These are phyloP conservation scores for Inonotus obliquus DNA, from an alignment of 1,284 basidiomycete genomes.

Conservation along the genomic window DNA sequence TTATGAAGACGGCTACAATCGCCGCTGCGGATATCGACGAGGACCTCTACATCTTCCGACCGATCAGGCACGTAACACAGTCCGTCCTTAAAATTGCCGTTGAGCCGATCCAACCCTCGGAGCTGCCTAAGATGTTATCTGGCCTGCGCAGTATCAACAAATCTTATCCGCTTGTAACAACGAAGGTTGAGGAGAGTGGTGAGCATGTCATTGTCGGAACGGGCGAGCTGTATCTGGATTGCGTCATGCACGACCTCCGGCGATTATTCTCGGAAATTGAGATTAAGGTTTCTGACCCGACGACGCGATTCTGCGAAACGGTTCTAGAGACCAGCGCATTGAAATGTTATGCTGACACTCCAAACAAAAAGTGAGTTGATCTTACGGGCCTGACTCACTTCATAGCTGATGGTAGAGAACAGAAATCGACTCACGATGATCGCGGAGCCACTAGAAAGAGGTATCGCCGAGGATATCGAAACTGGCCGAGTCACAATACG, in stretches of 20 bases:
- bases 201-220: constrained; percentile 97
- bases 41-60: constrained; percentile 91
- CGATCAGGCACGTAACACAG: constrained; percentile 94
- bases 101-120: constrained; percentile 95
- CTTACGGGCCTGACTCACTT: constrained; percentile 3
- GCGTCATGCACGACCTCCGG: constrained; percentile 93
- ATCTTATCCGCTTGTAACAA: constrained; percentile 90
- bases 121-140: constrained; percentile 97
- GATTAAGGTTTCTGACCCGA: constrained; percentile 99
- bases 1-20: constrained; percentile 93
- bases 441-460: constrained; percentile 90
- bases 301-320: constrained; percentile 98
- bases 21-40: constrained; percentile 70
- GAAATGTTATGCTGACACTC: constrained; percentile 98
- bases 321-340: constrained; percentile 97
- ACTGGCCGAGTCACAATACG: constrained; percentile 86
- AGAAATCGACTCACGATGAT: constrained; percentile 99
- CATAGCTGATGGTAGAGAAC: constrained; percentile 1
- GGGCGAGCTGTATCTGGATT: constrained; percentile 96
- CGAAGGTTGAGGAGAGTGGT: constrained; percentile 97
- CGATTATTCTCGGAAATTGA: constrained; percentile 95
- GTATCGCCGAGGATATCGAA: constrained; percentile 93
- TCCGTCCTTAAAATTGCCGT: constrained; percentile 99
- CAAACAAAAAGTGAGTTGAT: constrained; percentile 87
- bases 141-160: constrained; percentile 97